Base-by-base conservation (phyloP, 2,329 filamentous ascomycete genomes). In the Drechslerella coelobrocha region DNA sequence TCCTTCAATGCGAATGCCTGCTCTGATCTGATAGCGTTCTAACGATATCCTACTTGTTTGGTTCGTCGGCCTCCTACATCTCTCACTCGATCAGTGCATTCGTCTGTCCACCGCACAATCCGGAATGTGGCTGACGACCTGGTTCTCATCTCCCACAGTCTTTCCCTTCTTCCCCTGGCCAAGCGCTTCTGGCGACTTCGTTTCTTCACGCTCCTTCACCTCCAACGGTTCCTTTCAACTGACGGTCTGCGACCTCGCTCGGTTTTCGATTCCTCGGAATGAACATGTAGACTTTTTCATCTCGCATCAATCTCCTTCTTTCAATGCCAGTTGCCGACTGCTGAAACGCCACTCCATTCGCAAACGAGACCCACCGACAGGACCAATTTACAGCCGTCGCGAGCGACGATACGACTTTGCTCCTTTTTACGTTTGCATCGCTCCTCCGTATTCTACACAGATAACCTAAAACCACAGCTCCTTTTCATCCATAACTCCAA, bases 61-160 rank as follows among this genome's bases (percentile, higher is more conserved):
- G 66, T 71, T 71, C 66, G 66, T 71, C 66, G 66, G 55, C 66
- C 61, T 66, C 39, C 61, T 27, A 10, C 27, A 45, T 26, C 34
- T 45, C 57, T 59, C 41, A 37, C 47, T 50, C 55, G 50, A 56
- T 51, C 47, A 45, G 17, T 45, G 7, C 41, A 19, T 45, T 51
- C 47, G 47, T 39, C 57, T 61, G 66, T 71, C 66, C 59, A 63
- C 66, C 21, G 45, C 66, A 47, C 53, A 50, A 59, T 54, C 52
- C 59, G 55, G 57, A 57, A 69, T 69, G 65, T 71, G 66, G 66
- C 66, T 71, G 66, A 71, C 66, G 66, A 71, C 59, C 59, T 63
- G 53, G 66, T 71, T 60, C 61, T 71, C 59, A 47, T 52, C 34
- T 29, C 51, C 31, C 51, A 21, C 52, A 71, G 66, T 71, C 66